Base-by-base conservation (phyloP, 1,284 basidiomycete genomes). In the Rhodotorula glutinis region DNA sequence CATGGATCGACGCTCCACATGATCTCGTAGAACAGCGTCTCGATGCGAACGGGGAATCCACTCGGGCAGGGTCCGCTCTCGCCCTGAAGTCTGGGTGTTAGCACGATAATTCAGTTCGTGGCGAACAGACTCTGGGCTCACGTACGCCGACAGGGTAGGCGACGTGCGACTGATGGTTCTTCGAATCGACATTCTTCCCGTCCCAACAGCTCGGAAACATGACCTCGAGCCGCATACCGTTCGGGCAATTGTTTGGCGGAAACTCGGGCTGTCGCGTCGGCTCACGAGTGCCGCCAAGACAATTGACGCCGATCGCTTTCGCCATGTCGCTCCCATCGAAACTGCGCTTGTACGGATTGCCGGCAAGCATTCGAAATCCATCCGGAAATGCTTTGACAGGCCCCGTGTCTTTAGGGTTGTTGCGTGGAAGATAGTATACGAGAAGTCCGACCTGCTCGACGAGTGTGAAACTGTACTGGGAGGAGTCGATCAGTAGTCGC, bases 321-420 rank as follows among this genome's bases (percentile, higher is more conserved):
- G 43, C 53, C 61, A 62, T 62, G 17, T 51, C 27, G 47, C 54
- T 57, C 17, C 27, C 52, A 33, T 68, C 43, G 25, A 23, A 44
- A 41, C 17, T 3, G 30, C 60, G 54, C 30, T 62, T 60, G n/a
- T 68, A 65, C 2, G 63, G 66, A 54, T 78, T 77, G 21, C 82
- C 82, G 2, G 75, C 75, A 47, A 82, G 61, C 79, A 82, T 80
- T 52, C 80, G 76, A 21, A 82, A 72, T 23, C 81, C 81, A 17
- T 43, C 30, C 16, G 62, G 66, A 19, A 69, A 69, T 1, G 63
- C 67, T 14, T 30, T 29, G n/a, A 69, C 44, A 2, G 25, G 16
- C 10, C 29, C 41, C 23, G 30, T 19, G 30, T 69, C 67, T 9
- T n/a, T 16, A 0, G n/a, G 3, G 43, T 69, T 49, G 30, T 10